Evolutionary conservation across 2,329 filamentous ascomycete species (phyloP), one percentile per base, ranked within the genome.

Genomic region (Trichophyton simii): DNA sequence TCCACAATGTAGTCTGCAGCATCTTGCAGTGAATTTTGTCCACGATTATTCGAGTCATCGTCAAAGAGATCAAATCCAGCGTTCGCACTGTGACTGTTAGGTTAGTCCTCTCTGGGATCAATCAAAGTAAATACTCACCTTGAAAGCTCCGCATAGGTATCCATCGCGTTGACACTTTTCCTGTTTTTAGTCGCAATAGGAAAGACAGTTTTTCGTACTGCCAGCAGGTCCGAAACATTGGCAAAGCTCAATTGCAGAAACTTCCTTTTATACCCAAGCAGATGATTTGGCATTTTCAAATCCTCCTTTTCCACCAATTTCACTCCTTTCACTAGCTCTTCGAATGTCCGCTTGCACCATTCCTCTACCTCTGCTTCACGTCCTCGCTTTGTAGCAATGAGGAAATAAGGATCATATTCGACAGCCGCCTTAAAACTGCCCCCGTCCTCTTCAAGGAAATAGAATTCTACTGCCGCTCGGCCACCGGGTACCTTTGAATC

Each of bases 1-100:
- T 99, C 95, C 77, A 96, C 83, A 81, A 99, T 91, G 75, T 87
- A 96, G 81, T 97, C 92, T 81, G 91, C 96, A 63, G 92, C 91
- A 75, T 97, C 91, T 68, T 86, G 80, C 77, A 90, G 86, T 73
- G 82, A 83, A 79, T 87, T 91, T 78, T 81, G 80, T 82, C 87
- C 85, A 86, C 82, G 83, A 74, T 94, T 88, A 73, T 91, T 83
- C 76, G 87, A 83, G 82, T 92, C 88, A 73, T 88, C 84, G 73
- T 97, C 92, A 84, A 96, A 97, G 71, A 97, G 86, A 78, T 99
- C 94, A 72, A 96, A 92, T 65, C 88, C 87, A 73, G 86, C 86
- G 72, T 86, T 91, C 48, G 84, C 83, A 69, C 87, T 90, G 65
- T 71, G 68, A 38, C 13, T 15, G 20, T 13, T 41, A 36, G 13